Conservation (phyloP, 495 filamentous ascomycete genomes). For the Cercophora sp. region DNA sequence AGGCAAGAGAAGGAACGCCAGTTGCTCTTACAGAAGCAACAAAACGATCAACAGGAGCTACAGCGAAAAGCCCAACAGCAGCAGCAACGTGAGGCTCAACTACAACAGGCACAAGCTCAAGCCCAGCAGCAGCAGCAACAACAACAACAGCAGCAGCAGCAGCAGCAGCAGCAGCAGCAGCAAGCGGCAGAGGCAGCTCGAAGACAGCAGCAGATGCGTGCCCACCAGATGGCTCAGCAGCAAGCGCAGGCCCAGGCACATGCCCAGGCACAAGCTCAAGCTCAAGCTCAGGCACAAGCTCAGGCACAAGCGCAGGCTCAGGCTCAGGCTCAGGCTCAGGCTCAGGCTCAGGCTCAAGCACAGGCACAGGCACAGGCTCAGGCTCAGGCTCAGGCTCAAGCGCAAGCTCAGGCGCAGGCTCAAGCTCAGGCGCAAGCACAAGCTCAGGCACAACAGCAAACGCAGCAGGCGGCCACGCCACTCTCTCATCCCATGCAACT, state of each 20-base stretch:
- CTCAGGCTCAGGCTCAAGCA: slow-evolving; percentile 50
- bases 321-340: slow-evolving; percentile 45
- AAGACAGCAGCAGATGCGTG: no score
- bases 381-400: slow-evolving; percentile 50
- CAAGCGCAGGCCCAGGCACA: slow-evolving; percentile 35
- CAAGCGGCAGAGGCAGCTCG: no score
- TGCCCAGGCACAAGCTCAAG: slow-evolving; percentile 31
- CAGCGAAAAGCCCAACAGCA: no score
- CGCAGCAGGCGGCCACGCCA: slow-evolving; percentile 32
- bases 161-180: slow-evolving; percentile 35
- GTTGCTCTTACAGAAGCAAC: slow-evolving; percentile 47
- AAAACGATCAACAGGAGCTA: slow-evolving; percentile 43
- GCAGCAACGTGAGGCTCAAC: slow-evolving; percentile 8
- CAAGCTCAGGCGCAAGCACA: slow-evolving; percentile 27
- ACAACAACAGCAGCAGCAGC: slow-evolving; percentile 28
- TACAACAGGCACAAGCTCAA: neutral
- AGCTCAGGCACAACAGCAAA: slow-evolving; percentile 35
- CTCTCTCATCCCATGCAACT: slow-evolving; percentile 43
- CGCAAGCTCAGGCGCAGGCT: slow-evolving; percentile 32
- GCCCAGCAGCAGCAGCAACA: slow-evolving; percentile 17
- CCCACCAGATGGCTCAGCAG: no score
- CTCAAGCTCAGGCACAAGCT: slow-evolving; percentile 32
- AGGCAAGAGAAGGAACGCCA: slow-evolving; percentile 65
- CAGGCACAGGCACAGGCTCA: slow-evolving; percentile 40
- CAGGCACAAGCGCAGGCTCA: slow-evolving; percentile 45